A percentile compares a stretch with the other conserved stretches of the same genome.
These are phyloP conservation scores for Rutidosis leptorrhynchoides DNA, from an alignment of 129 eudicot genomes.

Conservation along the genomic window DNA sequence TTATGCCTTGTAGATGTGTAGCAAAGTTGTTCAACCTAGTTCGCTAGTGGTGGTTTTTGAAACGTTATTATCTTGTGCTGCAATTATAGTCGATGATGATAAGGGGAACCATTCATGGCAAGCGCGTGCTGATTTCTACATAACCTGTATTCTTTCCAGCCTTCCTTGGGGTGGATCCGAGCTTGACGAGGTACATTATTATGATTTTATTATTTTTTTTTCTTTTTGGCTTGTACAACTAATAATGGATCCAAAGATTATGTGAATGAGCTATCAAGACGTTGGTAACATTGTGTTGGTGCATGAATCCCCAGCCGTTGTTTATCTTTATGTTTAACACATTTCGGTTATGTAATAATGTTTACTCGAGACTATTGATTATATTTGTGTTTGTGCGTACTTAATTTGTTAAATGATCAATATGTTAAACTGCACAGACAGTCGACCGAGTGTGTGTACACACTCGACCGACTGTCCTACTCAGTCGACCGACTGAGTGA, in stretches of 20 bases:
- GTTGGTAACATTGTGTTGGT: not conserved
- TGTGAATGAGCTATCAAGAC: not conserved
- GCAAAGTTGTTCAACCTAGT: slow-evolving; percentile 92
- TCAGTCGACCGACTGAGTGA: too few species aligned
- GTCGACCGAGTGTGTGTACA: too few species aligned
- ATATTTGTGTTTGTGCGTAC: too few species aligned
- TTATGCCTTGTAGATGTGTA: slow-evolving; percentile 66
- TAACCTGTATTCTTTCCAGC: slow-evolving; percentile 78
- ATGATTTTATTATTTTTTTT: not conserved
- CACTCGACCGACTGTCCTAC: too few species aligned
- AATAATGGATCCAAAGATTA: not conserved
- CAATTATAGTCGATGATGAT: slow-evolving; percentile 93
- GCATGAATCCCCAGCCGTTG: too few species aligned
- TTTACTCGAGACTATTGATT: too few species aligned
- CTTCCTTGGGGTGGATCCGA: slow-evolving; percentile 99
- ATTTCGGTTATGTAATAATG: too few species aligned
- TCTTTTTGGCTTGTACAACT: slow-evolving; percentile 10
- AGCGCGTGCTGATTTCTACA: slow-evolving; percentile 97
- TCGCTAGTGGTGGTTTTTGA: slow-evolving; percentile 77
- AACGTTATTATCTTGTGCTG: slow-evolving; percentile 87
- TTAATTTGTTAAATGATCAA: too few species aligned
- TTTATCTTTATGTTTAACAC: too few species aligned
- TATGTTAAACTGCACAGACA: too few species aligned
- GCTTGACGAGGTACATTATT: slow-evolving; percentile 72
- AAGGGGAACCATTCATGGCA: slow-evolving; percentile 98